A percentile compares a stretch with the other conserved stretches of the same genome.
phyloP scores from a whole-genome alignment of 176 grass and related monocot genomes.

The Avena eriantha region DNA sequence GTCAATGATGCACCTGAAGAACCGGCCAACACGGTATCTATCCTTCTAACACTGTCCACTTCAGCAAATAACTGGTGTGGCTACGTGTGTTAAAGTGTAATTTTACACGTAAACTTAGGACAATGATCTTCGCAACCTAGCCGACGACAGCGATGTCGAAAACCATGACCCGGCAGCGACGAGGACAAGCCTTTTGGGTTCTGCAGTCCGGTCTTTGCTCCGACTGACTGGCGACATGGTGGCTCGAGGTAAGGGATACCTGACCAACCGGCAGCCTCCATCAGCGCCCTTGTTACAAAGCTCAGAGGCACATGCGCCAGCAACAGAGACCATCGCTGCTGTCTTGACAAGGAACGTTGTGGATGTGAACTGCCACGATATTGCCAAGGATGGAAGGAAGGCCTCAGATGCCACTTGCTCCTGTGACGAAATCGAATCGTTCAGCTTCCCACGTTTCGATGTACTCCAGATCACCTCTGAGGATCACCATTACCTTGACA shows the following conservation, averaged over 20 bases:
- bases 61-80: too few relatives aligned
- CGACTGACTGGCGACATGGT: background rate
- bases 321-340: background rate
- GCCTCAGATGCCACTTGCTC: background rate
- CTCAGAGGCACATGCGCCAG: background rate
- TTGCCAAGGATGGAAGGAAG: background rate
- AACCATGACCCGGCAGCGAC: background rate
- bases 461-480: background rate
- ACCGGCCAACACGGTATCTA: background rate
- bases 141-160: background rate
- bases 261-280: background rate
- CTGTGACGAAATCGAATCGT: background rate
- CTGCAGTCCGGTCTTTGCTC: background rate
- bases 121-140: background rate
- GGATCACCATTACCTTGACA: background rate
- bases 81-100: too few relatives aligned
- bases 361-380: background rate
- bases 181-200: background rate
- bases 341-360: background rate
- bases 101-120: too few relatives aligned
- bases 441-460: background rate
- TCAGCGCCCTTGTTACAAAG: too few relatives aligned
- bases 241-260: background rate
- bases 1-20: background rate
- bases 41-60: too few relatives aligned